Evolutionary conservation across 2,329 filamentous ascomycete species (phyloP).

Genomic region (Blastomyces percursus): DNA sequence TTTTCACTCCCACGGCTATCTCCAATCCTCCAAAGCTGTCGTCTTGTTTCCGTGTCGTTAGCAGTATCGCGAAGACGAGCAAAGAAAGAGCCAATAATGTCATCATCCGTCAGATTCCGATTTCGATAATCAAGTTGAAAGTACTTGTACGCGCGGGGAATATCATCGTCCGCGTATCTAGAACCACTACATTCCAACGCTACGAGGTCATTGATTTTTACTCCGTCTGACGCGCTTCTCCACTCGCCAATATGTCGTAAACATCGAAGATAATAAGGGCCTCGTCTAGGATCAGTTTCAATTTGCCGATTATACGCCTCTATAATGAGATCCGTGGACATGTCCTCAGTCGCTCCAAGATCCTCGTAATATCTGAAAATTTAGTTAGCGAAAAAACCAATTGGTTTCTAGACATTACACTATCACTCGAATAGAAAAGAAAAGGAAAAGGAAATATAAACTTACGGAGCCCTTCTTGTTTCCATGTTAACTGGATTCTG

Average conservation of each 20-base stretch:
- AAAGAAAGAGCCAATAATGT: conserved; percentile 52
- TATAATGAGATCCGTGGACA: conserved; percentile 49
- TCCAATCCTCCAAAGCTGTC: conserved; percentile 50
- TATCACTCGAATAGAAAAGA: no score
- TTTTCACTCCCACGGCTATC: conserved; percentile 45
- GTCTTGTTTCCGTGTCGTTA: conserved; percentile 45
- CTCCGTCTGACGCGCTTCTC: conserved; percentile 39
- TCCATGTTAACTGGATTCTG: not conserved
- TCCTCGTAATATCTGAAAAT: conserved; percentile 45
- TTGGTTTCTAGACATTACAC: not conserved
- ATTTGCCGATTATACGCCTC: conserved; percentile 54
- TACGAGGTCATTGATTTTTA: conserved; percentile 42
- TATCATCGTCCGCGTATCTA: conserved; percentile 45
- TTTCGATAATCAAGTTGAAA: conserved; percentile 45
- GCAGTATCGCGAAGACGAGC: conserved; percentile 47
- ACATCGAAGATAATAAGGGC: conserved; percentile 54
- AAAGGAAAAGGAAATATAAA: not conserved
- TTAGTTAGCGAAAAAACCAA: not conserved
- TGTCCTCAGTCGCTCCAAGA: conserved; percentile 52
- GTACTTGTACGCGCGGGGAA: conserved; percentile 47
- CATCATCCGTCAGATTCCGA: conserved; percentile 43
- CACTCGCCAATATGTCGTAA: conserved; percentile 49
- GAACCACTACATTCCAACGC: conserved; percentile 49
- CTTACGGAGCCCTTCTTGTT: conserved; percentile 5
- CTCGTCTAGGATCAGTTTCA: conserved; percentile 43